Evolutionary conservation across 768 basidiomycete species (phyloP).

Genomic region (Infundibulicybe gibba): DNA sequence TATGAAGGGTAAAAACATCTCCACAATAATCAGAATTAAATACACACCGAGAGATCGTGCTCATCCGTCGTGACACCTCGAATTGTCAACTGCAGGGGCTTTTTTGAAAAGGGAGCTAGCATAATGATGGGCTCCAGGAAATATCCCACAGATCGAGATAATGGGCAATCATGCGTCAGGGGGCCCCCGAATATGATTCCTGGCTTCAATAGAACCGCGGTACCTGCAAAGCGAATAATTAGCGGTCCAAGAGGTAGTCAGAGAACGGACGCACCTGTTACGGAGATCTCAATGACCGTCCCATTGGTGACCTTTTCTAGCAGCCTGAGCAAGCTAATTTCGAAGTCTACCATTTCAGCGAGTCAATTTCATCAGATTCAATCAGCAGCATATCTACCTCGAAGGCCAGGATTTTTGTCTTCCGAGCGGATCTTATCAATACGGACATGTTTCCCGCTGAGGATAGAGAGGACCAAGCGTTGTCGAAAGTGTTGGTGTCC

Average conservation of each 20-base stretch:
- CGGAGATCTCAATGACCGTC: slow-evolving; percentile 90
- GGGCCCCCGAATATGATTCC: slow-evolving; percentile 86
- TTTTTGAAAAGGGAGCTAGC: slow-evolving; percentile 92
- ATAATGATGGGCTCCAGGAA: slow-evolving; percentile 89
- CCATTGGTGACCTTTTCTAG: slow-evolving; percentile 94
- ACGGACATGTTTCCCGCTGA: slow-evolving; percentile 81
- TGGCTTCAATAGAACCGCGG: slow-evolving; percentile 87
- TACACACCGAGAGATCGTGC: slow-evolving; percentile 78
- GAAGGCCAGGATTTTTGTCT: slow-evolving; percentile 93
- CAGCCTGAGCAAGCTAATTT: slow-evolving; percentile 84
- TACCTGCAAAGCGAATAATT: slow-evolving; percentile 51
- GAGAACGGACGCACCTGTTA: slow-evolving; percentile 65
- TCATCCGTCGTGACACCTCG: slow-evolving; percentile 93
- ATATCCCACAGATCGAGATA: slow-evolving; percentile 89
- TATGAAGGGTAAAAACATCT: slow-evolving; percentile 22
- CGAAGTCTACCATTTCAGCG: slow-evolving; percentile 61
- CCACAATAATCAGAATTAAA: neutral
- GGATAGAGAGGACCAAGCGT: slow-evolving; percentile 82
- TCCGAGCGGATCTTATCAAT: slow-evolving; percentile 87
- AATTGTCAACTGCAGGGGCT: slow-evolving; percentile 74
- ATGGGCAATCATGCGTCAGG: slow-evolving; percentile 82
- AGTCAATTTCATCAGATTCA: slow-evolving; percentile 1
- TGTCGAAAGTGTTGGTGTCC: slow-evolving; percentile 83
- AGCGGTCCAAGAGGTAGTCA: neutral
- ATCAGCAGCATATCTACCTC: slow-evolving; percentile 46